Base-by-base conservation (phyloP, 805 yeast species). In the Starmerella asiatica region DNA sequence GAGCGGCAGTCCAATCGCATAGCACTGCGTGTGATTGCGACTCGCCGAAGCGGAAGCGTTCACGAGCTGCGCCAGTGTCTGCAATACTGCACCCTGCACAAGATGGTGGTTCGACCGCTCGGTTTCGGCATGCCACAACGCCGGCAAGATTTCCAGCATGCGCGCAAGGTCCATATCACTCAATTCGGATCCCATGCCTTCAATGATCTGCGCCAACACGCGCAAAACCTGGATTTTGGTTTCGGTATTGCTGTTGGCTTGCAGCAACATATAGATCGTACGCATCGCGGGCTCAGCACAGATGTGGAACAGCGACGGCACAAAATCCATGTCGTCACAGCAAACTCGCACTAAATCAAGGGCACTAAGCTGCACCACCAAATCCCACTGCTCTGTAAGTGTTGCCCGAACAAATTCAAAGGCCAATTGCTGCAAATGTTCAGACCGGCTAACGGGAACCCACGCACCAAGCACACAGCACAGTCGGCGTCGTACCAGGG, bases 291-390 rank as follows among this genome's bases (percentile, higher is more conserved):
- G 65, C 21, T 70, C 67, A 39, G 80, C 62, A 52, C 61, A 85
- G 1, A 88, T 83, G 46, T 70, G 60, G 51, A 91, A 83, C 23
- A 65, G 74, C 14, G 61, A 63, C 44, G 81, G 77, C 29, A 74
- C 67, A 57, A 88, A 86, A 44, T 81, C 86, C 82, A 93, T 83
- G 52, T 85, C 95, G 45, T 83, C 86, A 24, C 88, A 65, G 36
- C 81, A 66, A 21, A 72, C 67, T 43, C 75, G 69, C 17, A 86
- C 60, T 0, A 88, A 73, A 51, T 77, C 79, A 14, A 79, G 66
- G 0, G 91, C 76, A 0, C 93, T 73, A 18, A 91, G 56, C 49
- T 69, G 70, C 2, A 91, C 94, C n/a, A 88, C 94, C 39, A 69
- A 67, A 56, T 91, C 97, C 45, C 45, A 44, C 5, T 35, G 31